phyloP scores from a whole-genome alignment of 2,329 filamentous ascomycete species.

The Penicillium vulpinum region DNA sequence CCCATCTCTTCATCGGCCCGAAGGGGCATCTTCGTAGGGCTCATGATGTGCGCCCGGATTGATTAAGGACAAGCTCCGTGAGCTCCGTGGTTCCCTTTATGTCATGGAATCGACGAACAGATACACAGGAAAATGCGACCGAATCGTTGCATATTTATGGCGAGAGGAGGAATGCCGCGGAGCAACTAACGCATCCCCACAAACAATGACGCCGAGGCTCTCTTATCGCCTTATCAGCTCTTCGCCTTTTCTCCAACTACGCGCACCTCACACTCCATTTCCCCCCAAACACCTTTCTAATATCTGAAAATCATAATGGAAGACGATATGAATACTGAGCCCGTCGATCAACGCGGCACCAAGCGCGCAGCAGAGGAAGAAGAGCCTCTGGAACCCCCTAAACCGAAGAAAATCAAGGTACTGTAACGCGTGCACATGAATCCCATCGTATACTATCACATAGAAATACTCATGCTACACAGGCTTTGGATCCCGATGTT shows the following conservation, averaged over 20 bases:
- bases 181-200: slow-evolving; percentile 3
- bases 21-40: slow-evolving; percentile 45
- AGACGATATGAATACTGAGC: slow-evolving; percentile 49
- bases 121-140: not conserved
- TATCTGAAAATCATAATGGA: slow-evolving; percentile 28
- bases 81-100: slow-evolving; percentile 10
- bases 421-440: not conserved
- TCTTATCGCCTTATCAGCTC: slow-evolving; percentile 25
- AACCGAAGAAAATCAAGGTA: slow-evolving; percentile 53
- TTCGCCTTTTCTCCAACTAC: slow-evolving; percentile 19
- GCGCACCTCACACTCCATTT: not conserved
- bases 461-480: slow-evolving; percentile 15
- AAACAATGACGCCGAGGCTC: slow-evolving; percentile 7
- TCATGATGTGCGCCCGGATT: slow-evolving; percentile 33
- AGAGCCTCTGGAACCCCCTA: slow-evolving; percentile 30
- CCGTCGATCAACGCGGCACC: slow-evolving; percentile 38
- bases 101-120: not conserved
- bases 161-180: not conserved
- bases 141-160: not conserved
- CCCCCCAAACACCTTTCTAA: not conserved
- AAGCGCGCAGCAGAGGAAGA: slow-evolving; percentile 54
- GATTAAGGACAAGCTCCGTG: slow-evolving; percentile 17
- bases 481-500: slow-evolving; percentile 87
- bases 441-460: not conserved
- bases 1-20: slow-evolving; percentile 62